Evolutionary conservation across 1,139 yeast species (phyloP).

Genomic region (Yamadazyma atmosphaerica): DNA sequence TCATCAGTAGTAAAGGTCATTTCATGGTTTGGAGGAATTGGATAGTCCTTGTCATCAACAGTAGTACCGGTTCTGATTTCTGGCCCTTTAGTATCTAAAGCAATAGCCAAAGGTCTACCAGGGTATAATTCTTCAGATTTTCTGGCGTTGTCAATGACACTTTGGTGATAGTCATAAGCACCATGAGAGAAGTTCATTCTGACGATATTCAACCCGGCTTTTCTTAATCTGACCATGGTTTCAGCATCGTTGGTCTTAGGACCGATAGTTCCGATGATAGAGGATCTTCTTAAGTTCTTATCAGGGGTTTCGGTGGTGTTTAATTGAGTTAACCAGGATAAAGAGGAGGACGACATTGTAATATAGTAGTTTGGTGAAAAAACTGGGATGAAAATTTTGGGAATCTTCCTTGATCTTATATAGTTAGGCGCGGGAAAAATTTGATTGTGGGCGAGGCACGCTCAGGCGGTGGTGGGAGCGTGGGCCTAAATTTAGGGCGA

Average conservation of each 20-base stretch:
- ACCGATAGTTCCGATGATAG: slow-evolving; percentile 97
- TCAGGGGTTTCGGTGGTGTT: slow-evolving; percentile 80
- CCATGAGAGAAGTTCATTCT: slow-evolving; percentile 99
- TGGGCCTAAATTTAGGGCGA: not conserved
- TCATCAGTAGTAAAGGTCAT: slow-evolving; percentile 94
- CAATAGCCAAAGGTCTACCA: slow-evolving; percentile 97
- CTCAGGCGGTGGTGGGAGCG: not conserved
- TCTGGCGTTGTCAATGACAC: slow-evolving; percentile 94
- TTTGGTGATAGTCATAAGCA: slow-evolving; percentile 93
- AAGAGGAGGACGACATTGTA: slow-evolving; percentile 32
- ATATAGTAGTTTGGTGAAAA: slow-evolving; percentile 4
- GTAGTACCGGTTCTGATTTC: slow-evolving; percentile 99
- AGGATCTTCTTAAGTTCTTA: slow-evolving; percentile 85
- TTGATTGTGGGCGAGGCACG: not conserved
- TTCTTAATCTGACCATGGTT: slow-evolving; percentile 81
- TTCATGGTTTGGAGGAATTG: slow-evolving; percentile 82
- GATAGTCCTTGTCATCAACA: slow-evolving; percentile 70
- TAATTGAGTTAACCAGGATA: slow-evolving; percentile 79
- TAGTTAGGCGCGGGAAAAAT: slow-evolving; percentile 1
- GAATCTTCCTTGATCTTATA: not conserved
- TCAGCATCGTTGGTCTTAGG: slow-evolving; percentile 95
- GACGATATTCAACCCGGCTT: slow-evolving; percentile 95
- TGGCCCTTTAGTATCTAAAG: slow-evolving; percentile 99
- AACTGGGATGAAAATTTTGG: slow-evolving; percentile 1
- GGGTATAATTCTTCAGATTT: slow-evolving; percentile 86